Evolutionary conservation across 2,329 filamentous ascomycete genomes (phyloP).

Genomic region (Septoria petroselini): DNA sequence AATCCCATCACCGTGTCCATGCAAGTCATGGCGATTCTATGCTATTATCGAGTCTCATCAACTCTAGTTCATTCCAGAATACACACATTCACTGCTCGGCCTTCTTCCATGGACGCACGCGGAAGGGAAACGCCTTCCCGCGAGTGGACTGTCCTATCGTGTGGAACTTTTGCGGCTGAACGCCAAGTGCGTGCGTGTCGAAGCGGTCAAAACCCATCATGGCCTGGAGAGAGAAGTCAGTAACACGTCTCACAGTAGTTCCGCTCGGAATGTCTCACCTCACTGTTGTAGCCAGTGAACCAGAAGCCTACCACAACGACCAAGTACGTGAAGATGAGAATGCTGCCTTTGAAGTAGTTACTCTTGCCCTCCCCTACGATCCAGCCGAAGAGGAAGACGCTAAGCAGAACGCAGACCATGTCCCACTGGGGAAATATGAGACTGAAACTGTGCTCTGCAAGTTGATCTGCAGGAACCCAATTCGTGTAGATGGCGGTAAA

Average conservation of each 20-base stretch:
- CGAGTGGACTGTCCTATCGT: conserved; percentile 24
- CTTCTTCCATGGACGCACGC: conserved; percentile 2
- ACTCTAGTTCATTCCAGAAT: background rate
- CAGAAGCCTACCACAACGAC: conserved; percentile 92
- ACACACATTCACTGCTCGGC: background rate
- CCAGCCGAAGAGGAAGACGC: conserved; percentile 93
- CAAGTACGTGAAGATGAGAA: conserved; percentile 86
- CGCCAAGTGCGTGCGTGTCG: conserved; percentile 27
- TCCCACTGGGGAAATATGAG: conserved; percentile 99
- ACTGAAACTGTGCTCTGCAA: conserved; percentile 66
- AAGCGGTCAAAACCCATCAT: conserved; percentile 30
- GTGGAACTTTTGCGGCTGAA: conserved; percentile 21
- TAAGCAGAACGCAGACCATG: conserved; percentile 94
- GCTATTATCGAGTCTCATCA: background rate
- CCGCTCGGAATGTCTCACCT: conserved; percentile 38
- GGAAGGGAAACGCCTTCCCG: conserved; percentile 17
- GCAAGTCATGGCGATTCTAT: background rate
- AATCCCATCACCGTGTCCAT: background rate
- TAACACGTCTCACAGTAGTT: background rate
- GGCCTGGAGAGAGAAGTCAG: conserved; percentile 20
- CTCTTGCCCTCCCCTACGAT: conserved; percentile 99
- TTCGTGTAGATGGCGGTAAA: conserved; percentile 75
- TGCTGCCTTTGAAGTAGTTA: conserved; percentile 99
- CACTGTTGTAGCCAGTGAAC: conserved; percentile 65
- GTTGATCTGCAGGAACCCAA: conserved; percentile 53